Conservation (phyloP, 768 basidiomycete genomes). For the Dioszegia aurantiaca region DNA sequence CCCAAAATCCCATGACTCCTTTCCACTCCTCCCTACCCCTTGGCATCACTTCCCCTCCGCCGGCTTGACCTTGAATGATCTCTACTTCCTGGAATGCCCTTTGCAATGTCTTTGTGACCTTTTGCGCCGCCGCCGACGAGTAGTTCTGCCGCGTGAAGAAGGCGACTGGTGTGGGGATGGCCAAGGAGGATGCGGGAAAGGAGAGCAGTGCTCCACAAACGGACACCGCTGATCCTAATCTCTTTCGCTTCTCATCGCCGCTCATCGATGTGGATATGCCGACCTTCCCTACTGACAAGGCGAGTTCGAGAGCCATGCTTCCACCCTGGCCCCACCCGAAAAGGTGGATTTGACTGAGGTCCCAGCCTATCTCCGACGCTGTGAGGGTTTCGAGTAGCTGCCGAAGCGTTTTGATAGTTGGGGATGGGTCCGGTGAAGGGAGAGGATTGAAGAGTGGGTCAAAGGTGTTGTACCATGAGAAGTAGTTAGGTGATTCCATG, state of each 20-base stretch:
- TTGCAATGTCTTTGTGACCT: conserved; percentile 14
- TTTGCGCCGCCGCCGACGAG: conserved; percentile 18
- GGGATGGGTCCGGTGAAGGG: conserved; percentile 33
- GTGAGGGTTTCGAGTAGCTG: conserved; percentile 28
- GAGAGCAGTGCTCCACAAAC: conserved; percentile 40
- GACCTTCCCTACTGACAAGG: conserved; percentile 23
- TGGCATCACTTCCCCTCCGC: conserved; percentile 41
- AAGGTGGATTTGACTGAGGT: conserved; percentile 38
- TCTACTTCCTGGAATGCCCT: conserved; percentile 34
- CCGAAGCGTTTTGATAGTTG: conserved; percentile 20
- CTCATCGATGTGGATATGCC: conserved; percentile 1
- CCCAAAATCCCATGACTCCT: conserved; percentile 51
- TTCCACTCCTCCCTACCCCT: conserved; percentile 40
- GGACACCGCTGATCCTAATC: conserved; percentile 21
- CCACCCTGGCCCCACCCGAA: conserved; percentile 52
- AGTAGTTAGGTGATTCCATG: conserved; percentile 36
- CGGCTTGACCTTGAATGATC: conserved; percentile 19
- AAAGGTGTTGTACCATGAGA: conserved; percentile 46
- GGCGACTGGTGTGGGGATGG: conserved; percentile 32
- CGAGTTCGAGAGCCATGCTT: conserved; percentile 42
- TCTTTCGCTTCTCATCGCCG: background rate
- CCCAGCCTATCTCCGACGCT: conserved; percentile 33
- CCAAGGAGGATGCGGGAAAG: conserved; percentile 22
- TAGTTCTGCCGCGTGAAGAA: conserved; percentile 35
- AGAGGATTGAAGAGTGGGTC: conserved; percentile 37